Percentiles rank a stretch among this genome's conserved stretches.
Evolutionary conservation across 1,284 basidiomycete genomes (phyloP).

Genomic region (Melanopsichium pennsylvanicum): DNA sequence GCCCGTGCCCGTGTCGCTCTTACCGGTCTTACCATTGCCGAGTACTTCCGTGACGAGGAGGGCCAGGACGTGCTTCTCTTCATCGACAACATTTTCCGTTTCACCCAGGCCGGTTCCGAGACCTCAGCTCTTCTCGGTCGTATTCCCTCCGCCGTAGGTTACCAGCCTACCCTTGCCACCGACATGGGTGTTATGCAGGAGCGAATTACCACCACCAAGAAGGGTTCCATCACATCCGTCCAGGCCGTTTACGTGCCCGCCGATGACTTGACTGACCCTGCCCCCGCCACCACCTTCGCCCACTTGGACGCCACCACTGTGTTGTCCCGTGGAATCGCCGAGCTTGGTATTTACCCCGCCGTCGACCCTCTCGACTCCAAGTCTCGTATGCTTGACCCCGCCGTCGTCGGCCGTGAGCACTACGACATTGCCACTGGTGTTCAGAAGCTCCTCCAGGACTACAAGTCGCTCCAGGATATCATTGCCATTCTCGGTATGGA

Average conservation of each 20-base stretch:
- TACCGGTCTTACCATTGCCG: slow-evolving; percentile 97
- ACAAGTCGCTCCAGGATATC: slow-evolving; percentile 94
- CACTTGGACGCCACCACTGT: slow-evolving; percentile 99
- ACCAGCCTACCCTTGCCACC: slow-evolving; percentile 98
- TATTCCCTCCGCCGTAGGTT: slow-evolving; percentile 99
- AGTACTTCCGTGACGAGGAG: slow-evolving; percentile 99
- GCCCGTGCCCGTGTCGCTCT: slow-evolving; percentile 99
- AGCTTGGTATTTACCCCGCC: slow-evolving; percentile 99
- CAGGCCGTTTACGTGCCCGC: slow-evolving; percentile 99
- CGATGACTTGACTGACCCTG: slow-evolving; percentile 99
- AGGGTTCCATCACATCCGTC: slow-evolving; percentile 99
- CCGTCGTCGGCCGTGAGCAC: slow-evolving; percentile 91
- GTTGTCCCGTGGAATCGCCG: slow-evolving; percentile 97
- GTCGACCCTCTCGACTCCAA: slow-evolving; percentile 99
- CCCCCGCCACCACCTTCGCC: slow-evolving; percentile 98
- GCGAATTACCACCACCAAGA: slow-evolving; percentile 99
- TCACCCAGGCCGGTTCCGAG: slow-evolving; percentile 99
- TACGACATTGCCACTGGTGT: slow-evolving; percentile 93
- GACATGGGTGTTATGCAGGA: slow-evolving; percentile 99
- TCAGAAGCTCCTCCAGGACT: slow-evolving; percentile 98
- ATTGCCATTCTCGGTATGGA: slow-evolving; percentile 96
- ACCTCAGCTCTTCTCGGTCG: slow-evolving; percentile 99
- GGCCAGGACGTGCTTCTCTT: slow-evolving; percentile 99
- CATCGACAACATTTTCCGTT: slow-evolving; percentile 95
- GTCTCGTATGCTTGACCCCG: slow-evolving; percentile 98